A percentile compares a stretch with the other conserved stretches of the same genome.
phyloP scores from a whole-genome alignment of 116 monocot species.

The Phalaenopsis hybrid region DNA sequence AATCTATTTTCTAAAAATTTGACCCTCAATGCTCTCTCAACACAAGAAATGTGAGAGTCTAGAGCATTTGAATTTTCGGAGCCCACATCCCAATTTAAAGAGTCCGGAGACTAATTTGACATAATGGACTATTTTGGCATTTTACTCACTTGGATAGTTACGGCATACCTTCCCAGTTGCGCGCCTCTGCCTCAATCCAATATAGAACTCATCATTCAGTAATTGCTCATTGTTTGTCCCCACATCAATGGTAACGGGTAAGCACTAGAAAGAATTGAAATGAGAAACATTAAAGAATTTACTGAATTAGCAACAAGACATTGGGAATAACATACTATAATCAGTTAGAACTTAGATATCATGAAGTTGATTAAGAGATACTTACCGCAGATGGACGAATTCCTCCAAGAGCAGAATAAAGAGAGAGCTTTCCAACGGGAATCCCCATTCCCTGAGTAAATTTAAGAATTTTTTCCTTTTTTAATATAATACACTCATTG shows the following conservation, averaged over 20 bases:
- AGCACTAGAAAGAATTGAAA: constrained; percentile 42
- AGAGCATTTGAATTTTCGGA: no score
- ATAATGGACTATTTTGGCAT: not conserved
- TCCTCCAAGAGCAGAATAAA: constrained; percentile 95
- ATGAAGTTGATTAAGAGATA: constrained; percentile 2
- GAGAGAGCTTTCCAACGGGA: constrained; percentile 74
- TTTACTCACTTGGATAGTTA: not conserved
- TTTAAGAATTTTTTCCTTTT: not conserved
- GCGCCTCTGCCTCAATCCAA: constrained; percentile 82
- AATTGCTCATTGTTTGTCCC: constrained; percentile 90
- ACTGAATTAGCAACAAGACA: not conserved
- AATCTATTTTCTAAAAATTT: no score
- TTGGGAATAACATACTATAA: not conserved
- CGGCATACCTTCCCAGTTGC: constrained; percentile 69
- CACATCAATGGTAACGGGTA: constrained; percentile 96
- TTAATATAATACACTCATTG: not conserved
- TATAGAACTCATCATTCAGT: constrained; percentile 87
- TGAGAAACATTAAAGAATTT: not conserved
- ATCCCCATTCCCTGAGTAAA: constrained; percentile 63
- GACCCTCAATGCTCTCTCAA: no score
- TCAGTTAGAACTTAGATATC: not conserved
- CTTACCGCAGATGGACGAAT: constrained; percentile 76
- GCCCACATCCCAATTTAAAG: no score
- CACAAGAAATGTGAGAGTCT: no score
- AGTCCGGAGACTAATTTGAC: no score